phyloP scores from a whole-genome alignment of 1,284 basidiomycete genomes.

The Pseudozyma thailandica region DNA sequence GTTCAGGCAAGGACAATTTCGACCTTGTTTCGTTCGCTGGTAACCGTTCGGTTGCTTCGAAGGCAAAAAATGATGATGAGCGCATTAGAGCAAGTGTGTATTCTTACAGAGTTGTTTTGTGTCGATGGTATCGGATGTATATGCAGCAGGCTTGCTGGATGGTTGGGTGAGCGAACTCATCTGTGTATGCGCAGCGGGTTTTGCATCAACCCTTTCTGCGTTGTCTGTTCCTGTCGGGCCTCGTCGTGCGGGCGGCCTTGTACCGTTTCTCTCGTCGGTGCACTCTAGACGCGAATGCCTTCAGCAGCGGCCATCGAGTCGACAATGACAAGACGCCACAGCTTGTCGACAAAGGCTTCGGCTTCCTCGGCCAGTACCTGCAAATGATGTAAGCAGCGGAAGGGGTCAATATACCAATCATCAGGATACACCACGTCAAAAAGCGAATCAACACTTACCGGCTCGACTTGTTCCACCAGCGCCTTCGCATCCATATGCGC shows the following conservation, averaged over 20 bases:
- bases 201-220: not conserved
- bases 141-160: not conserved
- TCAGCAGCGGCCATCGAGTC: constrained; percentile 48
- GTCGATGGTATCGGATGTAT: too few species aligned
- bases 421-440: not conserved
- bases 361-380: constrained; percentile 63
- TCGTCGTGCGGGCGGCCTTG: too few species aligned
- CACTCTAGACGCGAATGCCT: constrained; percentile 21
- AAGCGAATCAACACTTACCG: constrained; percentile 35
- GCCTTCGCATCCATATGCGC: constrained; percentile 25
- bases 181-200: not conserved
- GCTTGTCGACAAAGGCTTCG: constrained; percentile 49
- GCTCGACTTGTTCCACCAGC: constrained; percentile 55
- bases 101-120: too few species aligned
- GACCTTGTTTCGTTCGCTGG: too few species aligned
- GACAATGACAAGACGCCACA: constrained; percentile 59
- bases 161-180: not conserved
- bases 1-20: too few species aligned
- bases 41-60: too few species aligned
- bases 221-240: too few species aligned
- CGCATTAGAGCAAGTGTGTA: too few species aligned
- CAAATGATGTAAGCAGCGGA: not conserved
- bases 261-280: too few species aligned
- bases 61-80: too few species aligned
- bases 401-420: not conserved